Evolutionary conservation across 2,329 filamentous ascomycete species (phyloP), one percentile per base, ranked within the genome.

Genomic region (Stachybotrys chartarum): DNA sequence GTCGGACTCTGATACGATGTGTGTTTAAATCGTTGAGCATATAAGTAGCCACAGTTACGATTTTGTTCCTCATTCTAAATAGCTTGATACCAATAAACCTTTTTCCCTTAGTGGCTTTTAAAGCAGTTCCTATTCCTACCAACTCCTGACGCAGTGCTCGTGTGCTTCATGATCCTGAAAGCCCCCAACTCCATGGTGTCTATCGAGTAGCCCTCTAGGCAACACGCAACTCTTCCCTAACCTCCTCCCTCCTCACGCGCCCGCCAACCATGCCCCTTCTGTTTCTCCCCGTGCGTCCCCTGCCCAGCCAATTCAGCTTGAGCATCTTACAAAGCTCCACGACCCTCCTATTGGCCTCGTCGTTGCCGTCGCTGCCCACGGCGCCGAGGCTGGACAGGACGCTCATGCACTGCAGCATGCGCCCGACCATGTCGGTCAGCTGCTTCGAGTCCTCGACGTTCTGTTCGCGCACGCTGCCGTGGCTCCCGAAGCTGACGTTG

Each of bases 331-430:
- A 91, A 59, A 99, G 75, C 65, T 92, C 83, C 58, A 93, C 88
- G 65, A 97, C 88, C 71, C 87, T 90, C 55, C 80, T 81, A 67
- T 93, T 90, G 1, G 83, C 80, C 44, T 87, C 84, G 60, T 95
- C 90, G 18, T 83, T 82, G 1, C 78, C 84, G 51, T 65, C 69
- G 8, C 82, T 82, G 10, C 82, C 82, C 1, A 79, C 84, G 50
- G 66, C 68, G 24, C 77, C 87, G 12, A 96, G 82, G 58, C 86
- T 86, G 3, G 90, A 89, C 24, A 99, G 78, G 7, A 99, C 91
- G 68, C 88, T 93, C 71, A 97, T 87, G 70, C 94, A 99, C 75
- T 99, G 94, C 59, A 99, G 77, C 90, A 99, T 96, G 52, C 93
- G 80, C 0, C 91, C 94, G 1, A 97, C 92, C 62, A 93, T 96